Conservation (phyloP, 78 protist genomes). For the Corallochytrium limacisporum region DNA sequence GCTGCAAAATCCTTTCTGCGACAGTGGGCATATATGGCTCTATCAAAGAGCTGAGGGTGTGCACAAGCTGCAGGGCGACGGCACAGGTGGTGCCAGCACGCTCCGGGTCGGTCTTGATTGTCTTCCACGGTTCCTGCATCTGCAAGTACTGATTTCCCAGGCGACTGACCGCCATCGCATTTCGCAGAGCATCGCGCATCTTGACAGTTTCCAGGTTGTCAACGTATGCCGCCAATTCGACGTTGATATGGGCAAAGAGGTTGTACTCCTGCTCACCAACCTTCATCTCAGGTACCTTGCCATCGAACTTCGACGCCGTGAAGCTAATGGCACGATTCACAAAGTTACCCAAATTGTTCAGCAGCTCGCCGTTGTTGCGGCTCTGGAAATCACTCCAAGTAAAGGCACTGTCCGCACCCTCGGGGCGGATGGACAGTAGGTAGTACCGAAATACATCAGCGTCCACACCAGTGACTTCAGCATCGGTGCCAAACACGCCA, state of each 20-base stretch:
- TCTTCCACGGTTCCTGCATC: constrained; percentile 44
- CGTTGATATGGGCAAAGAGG: neutral
- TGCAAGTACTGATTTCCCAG: constrained; percentile 55
- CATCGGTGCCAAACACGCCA: constrained; percentile 80
- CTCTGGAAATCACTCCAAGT: constrained; percentile 34
- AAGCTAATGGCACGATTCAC: constrained; percentile 47
- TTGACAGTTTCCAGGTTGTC: constrained; percentile 1
- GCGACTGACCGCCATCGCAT: constrained; percentile 30
- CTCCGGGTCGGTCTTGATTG: constrained; percentile 3
- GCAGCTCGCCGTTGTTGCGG: constrained; percentile 47
- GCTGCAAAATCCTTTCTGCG: neutral
- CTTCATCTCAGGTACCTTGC: neutral
- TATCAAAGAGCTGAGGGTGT: constrained; percentile 30
- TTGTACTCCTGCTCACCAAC: neutral
- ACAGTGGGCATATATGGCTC: constrained; percentile 56
- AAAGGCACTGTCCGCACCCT: constrained; percentile 35
- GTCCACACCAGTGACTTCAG: constrained; percentile 45
- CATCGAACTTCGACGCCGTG: neutral
- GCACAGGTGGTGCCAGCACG: constrained; percentile 36
- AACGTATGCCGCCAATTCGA: neutral
- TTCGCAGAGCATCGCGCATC: constrained; percentile 32
- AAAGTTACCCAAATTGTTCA: constrained; percentile 67
- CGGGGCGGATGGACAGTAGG: constrained; percentile 62
- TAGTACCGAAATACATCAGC: constrained; percentile 59
- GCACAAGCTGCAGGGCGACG: constrained; percentile 12